Evolutionary conservation across 805 yeast genomes (phyloP).

Genomic region (Candida glaebosa): DNA sequence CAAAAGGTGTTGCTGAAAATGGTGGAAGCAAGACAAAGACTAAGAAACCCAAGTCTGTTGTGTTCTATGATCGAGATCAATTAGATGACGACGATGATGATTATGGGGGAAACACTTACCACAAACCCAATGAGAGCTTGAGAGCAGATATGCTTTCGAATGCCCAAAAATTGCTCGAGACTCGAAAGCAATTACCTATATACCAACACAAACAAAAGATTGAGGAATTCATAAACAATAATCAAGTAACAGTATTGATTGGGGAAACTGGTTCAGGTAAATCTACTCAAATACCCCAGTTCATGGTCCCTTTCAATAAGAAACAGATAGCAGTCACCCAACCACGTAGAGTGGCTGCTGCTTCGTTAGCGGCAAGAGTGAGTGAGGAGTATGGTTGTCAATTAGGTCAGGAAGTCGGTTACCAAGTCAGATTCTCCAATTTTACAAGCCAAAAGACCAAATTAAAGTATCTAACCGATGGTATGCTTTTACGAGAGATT

Average conservation of each 20-base stretch:
- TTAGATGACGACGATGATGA: constrained; percentile 25
- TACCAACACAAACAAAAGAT: constrained; percentile 67
- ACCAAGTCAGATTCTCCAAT: constrained; percentile 88
- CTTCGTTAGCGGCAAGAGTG: constrained; percentile 88
- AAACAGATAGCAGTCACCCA: constrained; percentile 86
- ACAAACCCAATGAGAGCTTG: constrained; percentile 2
- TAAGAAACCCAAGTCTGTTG: constrained; percentile 17
- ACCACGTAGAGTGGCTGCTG: constrained; percentile 97
- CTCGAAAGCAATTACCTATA: constrained; percentile 68
- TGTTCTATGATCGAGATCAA: constrained; percentile 30
- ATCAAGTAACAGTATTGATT: constrained; percentile 74
- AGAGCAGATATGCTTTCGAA: constrained; percentile 31
- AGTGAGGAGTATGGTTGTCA: constrained; percentile 79
- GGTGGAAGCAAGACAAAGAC: neutral
- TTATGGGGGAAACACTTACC: constrained; percentile 7
- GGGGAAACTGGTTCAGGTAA: constrained; percentile 99
- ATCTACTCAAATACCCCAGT: constrained; percentile 95
- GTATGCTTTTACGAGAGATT: constrained; percentile 91
- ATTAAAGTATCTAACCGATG: constrained; percentile 88
- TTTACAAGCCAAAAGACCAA: constrained; percentile 55
- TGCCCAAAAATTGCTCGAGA: constrained; percentile 42
- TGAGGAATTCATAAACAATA: constrained; percentile 46
- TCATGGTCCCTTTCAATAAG: constrained; percentile 53
- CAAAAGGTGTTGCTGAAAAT: neutral
- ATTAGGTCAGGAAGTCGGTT: constrained; percentile 84